These are phyloP conservation scores for Tillandsia leiboldiana DNA, from an alignment of 176 grass and related monocot species.

Conservation along the genomic window DNA sequence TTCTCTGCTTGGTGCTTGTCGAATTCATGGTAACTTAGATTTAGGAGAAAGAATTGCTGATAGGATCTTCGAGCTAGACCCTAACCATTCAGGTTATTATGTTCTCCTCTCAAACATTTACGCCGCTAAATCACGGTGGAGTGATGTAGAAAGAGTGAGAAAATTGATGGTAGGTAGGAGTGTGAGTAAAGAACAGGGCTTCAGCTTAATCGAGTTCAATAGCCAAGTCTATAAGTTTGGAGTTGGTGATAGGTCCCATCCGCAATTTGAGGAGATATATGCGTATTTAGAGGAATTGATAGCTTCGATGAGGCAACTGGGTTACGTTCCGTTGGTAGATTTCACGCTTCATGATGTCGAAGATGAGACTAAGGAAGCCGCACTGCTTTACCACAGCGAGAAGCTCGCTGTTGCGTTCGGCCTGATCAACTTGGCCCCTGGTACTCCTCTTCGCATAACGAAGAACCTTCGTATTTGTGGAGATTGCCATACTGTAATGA, in stretches of 20 bases:
- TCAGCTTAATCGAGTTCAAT: slow-evolving; percentile 19
- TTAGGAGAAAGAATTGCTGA: slow-evolving; percentile 25
- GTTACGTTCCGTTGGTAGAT: slow-evolving; percentile 19
- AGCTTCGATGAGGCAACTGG: slow-evolving; percentile 16
- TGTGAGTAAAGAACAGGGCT: slow-evolving; percentile 21
- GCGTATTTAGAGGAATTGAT: slow-evolving; percentile 9
- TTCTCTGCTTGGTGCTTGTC: slow-evolving; percentile 14
- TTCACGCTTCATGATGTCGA: slow-evolving; percentile 17
- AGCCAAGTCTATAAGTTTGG: slow-evolving; percentile 21
- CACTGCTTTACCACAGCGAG: slow-evolving; percentile 18
- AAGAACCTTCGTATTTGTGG: slow-evolving; percentile 15
- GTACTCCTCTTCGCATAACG: slow-evolving; percentile 2
- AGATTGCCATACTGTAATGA: slow-evolving; percentile 15
- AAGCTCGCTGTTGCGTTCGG: slow-evolving; percentile 9
- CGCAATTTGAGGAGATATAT: slow-evolving; percentile 17
- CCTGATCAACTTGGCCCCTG: background rate
- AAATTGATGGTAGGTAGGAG: slow-evolving; percentile 18
- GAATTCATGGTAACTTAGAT: slow-evolving; percentile 24
- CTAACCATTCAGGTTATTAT: slow-evolving; percentile 18
- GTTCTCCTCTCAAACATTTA: slow-evolving; percentile 30
- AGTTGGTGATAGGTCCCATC: slow-evolving; percentile 22
- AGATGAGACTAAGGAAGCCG: slow-evolving; percentile 12
- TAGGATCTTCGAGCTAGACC: slow-evolving; percentile 13
- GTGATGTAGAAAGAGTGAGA: slow-evolving; percentile 23
- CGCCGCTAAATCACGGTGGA: slow-evolving; percentile 26